Conservation (phyloP, 768 basidiomycete genomes). For the Exsudoporus frostii region DNA sequence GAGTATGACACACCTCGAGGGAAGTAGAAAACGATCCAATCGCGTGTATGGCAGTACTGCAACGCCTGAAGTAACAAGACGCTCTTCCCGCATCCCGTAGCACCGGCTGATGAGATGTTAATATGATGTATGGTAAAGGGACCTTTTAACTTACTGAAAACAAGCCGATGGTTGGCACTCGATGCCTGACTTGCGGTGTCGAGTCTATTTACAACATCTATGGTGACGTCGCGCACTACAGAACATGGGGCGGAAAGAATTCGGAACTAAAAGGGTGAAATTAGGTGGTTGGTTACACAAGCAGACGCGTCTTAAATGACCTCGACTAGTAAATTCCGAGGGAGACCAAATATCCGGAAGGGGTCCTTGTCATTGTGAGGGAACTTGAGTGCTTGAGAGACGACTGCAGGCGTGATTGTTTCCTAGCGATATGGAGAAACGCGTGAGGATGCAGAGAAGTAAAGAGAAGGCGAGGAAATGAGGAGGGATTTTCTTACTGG, state of each 20-base stretch:
- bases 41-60: slow-evolving; percentile 56
- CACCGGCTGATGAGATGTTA: slow-evolving; percentile 51
- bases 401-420: slow-evolving; percentile 29
- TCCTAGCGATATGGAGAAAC: slow-evolving; percentile 23
- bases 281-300: background rate
- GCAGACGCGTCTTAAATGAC: slow-evolving; percentile 36
- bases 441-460: background rate
- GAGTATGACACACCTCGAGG: slow-evolving; percentile 57
- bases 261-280: slow-evolving; percentile 47
- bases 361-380: slow-evolving; percentile 44
- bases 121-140: background rate
- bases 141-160: slow-evolving; percentile 54
- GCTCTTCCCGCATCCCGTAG: slow-evolving; percentile 78
- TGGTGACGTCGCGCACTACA: slow-evolving; percentile 66
- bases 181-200: slow-evolving; percentile 45
- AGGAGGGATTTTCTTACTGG: slow-evolving; percentile 34
- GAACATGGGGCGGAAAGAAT: slow-evolving; percentile 70
- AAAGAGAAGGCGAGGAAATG: background rate
- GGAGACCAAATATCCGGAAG: slow-evolving; percentile 67
- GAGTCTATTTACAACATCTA: slow-evolving; percentile 52
- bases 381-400: slow-evolving; percentile 49
- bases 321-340: slow-evolving; percentile 67
- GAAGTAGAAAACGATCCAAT: slow-evolving; percentile 84
- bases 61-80: slow-evolving; percentile 74
- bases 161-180: slow-evolving; percentile 52